phyloP scores from a whole-genome alignment of 495 filamentous ascomycete species.

The Penicillium maclennaniae region DNA sequence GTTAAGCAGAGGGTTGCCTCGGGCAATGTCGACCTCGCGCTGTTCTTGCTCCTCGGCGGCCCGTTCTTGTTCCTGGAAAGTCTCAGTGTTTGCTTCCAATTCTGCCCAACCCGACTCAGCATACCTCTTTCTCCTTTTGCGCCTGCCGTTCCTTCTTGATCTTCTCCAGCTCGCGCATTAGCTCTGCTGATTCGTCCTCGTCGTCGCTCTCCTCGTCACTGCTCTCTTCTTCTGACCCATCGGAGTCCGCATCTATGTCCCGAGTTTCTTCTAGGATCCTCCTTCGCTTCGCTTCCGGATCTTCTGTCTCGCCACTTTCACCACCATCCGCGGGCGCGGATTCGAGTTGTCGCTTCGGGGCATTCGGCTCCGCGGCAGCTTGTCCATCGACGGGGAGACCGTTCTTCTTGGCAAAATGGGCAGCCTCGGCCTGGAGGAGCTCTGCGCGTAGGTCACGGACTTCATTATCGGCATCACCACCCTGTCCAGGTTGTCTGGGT shows the following conservation, averaged over 20 bases:
- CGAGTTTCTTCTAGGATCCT: conserved; percentile 83
- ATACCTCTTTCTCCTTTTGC: conserved; percentile 77
- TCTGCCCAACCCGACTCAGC: background rate
- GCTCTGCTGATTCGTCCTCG: conserved; percentile 83
- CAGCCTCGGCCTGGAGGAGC: conserved; percentile 81
- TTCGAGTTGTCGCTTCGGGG: conserved; percentile 66
- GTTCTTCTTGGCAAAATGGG: conserved; percentile 80
- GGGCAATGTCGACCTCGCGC: conserved; percentile 81
- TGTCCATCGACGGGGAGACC: conserved; percentile 50
- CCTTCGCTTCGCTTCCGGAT: conserved; percentile 77
- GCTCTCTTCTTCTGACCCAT: conserved; percentile 63
- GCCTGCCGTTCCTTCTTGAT: conserved; percentile 87
- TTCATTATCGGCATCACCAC: conserved; percentile 70
- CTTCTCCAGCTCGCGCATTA: conserved; percentile 90
- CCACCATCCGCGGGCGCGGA: conserved; percentile 29
- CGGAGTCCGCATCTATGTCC: conserved; percentile 88
- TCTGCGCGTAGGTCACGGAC: conserved; percentile 85
- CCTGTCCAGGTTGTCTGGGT: conserved; percentile 76
- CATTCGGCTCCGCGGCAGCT: conserved; percentile 30
- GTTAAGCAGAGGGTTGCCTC: conserved; percentile 90
- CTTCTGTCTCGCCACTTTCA: conserved; percentile 46
- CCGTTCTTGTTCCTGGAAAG: conserved; percentile 63
- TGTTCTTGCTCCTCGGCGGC: conserved; percentile 74
- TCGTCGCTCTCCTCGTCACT: conserved; percentile 74
- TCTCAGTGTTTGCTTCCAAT: conserved; percentile 6